Percentiles rank a stretch among this genome's conserved stretches.
Evolutionary conservation across 805 yeast genomes (phyloP).

Genomic region (Teunomyces gatunensis): DNA sequence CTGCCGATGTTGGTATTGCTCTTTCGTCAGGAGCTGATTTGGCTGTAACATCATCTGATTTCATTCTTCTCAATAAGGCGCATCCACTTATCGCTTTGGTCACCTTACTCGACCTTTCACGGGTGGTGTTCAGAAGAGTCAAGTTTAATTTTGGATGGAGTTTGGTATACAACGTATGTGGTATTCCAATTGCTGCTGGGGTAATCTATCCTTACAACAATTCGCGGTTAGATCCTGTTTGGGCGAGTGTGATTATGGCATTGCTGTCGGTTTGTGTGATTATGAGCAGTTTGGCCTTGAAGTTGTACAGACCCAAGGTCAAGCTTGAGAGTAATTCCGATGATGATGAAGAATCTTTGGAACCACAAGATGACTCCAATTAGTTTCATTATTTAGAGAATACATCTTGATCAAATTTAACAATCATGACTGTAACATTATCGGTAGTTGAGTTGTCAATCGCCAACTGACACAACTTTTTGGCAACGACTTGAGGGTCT

Average conservation of each 20-base stretch:
- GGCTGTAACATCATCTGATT: conserved; percentile 72
- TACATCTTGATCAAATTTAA: conserved; percentile 49
- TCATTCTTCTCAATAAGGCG: conserved; percentile 57
- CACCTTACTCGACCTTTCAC: conserved; percentile 51
- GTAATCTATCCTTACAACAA: conserved; percentile 56
- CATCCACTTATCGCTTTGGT: conserved; percentile 52
- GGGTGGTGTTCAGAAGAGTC: conserved; percentile 50
- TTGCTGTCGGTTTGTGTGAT: conserved; percentile 57
- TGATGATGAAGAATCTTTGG: conserved; percentile 1
- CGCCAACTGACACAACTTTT: conserved; percentile 67
- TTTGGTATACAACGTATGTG: conserved; percentile 52
- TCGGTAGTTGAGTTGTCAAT: conserved; percentile 80
- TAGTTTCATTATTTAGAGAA: conserved; percentile 18
- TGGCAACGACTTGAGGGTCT: conserved; percentile 68
- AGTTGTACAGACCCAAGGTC: conserved; percentile 43
- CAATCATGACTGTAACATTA: conserved; percentile 91
- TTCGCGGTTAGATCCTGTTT: conserved; percentile 56
- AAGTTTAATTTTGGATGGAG: conserved; percentile 62
- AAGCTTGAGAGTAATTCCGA: conserved; percentile 11
- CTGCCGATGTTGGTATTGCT: conserved; percentile 77
- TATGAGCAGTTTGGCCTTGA: conserved; percentile 52
- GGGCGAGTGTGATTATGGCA: conserved; percentile 72
- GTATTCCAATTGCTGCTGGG: conserved; percentile 67
- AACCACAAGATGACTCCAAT: neutral
- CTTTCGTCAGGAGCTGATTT: conserved; percentile 74